Evolutionary conservation across 164 flowering plant species (phyloP).

Genomic region (Stephania japonica): DNA sequence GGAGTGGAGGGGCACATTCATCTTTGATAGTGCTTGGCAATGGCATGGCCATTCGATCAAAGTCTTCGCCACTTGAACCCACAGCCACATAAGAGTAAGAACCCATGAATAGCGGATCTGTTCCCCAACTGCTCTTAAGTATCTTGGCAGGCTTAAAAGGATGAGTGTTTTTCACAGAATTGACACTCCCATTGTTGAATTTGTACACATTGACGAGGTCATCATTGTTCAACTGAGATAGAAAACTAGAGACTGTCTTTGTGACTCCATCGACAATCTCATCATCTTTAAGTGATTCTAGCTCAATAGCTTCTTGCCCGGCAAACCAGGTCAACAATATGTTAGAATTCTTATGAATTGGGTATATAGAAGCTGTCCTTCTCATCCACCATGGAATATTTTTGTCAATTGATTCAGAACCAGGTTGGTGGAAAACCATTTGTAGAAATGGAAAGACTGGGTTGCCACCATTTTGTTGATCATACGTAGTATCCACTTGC

Average conservation of each 20-base stretch:
- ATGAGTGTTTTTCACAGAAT: not conserved
- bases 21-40: not conserved
- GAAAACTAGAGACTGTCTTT: not conserved
- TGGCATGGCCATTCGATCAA: not conserved
- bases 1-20: not conserved
- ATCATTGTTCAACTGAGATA: not conserved
- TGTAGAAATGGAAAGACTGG: not conserved
- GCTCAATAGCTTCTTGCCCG: not conserved
- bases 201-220: conserved; percentile 7
- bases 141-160: not conserved
- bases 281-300: not conserved
- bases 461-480: not conserved
- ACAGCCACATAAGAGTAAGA: not conserved
- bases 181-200: not conserved
- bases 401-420: not conserved
- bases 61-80: not conserved
- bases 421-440: not conserved
- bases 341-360: not conserved
- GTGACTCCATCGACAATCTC: not conserved
- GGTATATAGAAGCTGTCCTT: not conserved
- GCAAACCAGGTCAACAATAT: not conserved
- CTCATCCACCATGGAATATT: not conserved
- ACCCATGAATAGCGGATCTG: not conserved
- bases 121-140: not conserved
- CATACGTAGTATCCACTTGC: not conserved